phyloP scores from a whole-genome alignment of 306 rosid species.

The Cercis canadensis region DNA sequence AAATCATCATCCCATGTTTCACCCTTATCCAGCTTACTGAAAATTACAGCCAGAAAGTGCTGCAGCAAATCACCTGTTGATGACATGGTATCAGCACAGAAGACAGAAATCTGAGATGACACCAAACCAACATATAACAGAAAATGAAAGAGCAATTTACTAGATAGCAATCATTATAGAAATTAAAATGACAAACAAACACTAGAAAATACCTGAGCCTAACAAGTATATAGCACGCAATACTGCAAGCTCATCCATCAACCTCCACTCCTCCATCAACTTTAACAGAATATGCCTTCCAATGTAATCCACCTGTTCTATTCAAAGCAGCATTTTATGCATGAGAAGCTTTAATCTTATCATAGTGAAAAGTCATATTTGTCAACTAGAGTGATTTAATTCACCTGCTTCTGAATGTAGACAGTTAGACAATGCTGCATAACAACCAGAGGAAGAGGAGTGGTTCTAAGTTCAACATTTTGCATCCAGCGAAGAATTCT shows the following conservation, averaged over 20 bases:
- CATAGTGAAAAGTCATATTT: constrained; percentile 21
- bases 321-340: constrained; percentile 35
- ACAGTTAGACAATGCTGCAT: constrained; percentile 84
- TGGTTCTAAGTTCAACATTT: constrained; percentile 67
- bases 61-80: constrained; percentile 92
- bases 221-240: constrained; percentile 92
- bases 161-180: constrained; percentile 25
- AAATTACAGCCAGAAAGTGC: constrained; percentile 87
- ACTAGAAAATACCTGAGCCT: constrained; percentile 80
- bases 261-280: constrained; percentile 94
- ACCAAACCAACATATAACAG: constrained; percentile 23
- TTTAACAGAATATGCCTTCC: constrained; percentile 82
- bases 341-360: constrained; percentile 4
- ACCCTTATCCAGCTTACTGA: constrained; percentile 87
- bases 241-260: constrained; percentile 97
- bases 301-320: constrained; percentile 77
- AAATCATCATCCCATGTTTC: constrained; percentile 98
- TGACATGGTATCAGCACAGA: constrained; percentile 36
- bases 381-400: constrained; percentile 34
- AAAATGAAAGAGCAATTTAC: constrained; percentile 26
- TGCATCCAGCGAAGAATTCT: constrained; percentile 87
- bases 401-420: constrained; percentile 86
- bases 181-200: constrained; percentile 1
- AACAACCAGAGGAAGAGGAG: constrained; percentile 80
- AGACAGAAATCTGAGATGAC: constrained; percentile 34